Conservation (phyloP, 2,329 filamentous ascomycete species). For the Rhinocladiella similis region DNA sequence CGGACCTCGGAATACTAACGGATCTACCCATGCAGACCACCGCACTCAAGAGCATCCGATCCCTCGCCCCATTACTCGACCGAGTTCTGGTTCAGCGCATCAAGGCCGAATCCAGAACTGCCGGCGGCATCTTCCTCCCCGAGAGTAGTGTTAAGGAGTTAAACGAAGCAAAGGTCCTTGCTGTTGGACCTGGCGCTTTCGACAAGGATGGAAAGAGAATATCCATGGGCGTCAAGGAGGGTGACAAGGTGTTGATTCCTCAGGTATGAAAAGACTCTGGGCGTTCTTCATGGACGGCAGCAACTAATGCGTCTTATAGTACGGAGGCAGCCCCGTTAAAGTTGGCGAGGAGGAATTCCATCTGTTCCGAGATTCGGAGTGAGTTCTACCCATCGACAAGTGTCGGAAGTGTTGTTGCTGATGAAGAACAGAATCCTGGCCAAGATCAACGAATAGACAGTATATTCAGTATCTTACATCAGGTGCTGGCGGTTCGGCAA, state of each 20-base stretch:
- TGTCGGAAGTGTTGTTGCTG: conserved; percentile 16
- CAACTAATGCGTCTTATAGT: conserved; percentile 55
- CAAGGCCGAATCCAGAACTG: conserved; percentile 96
- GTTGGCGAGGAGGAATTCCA: conserved; percentile 95
- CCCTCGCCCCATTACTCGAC: conserved; percentile 93
- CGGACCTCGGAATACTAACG: not conserved
- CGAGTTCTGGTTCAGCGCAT: conserved; percentile 96
- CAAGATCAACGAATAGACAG: conserved; percentile 93
- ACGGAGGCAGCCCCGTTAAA: conserved; percentile 91
- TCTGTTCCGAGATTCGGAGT: conserved; percentile 98
- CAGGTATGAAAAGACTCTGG: conserved; percentile 61
- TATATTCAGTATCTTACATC: not conserved
- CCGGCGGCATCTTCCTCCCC: conserved; percentile 94
- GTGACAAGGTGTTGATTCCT: conserved; percentile 94
- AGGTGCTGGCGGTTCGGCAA: not conserved
- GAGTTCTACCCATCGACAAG: conserved; percentile 48
- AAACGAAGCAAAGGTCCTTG: conserved; percentile 95
- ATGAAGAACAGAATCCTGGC: conserved; percentile 73
- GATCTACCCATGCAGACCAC: conserved; percentile 24
- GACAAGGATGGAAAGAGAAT: conserved; percentile 89
- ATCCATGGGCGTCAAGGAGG: conserved; percentile 75
- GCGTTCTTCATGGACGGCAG: not conserved
- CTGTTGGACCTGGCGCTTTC: conserved; percentile 84
- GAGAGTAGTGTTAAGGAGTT: conserved; percentile 97
- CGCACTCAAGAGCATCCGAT: conserved; percentile 91